Evolutionary conservation across 805 yeast genomes (phyloP).

Genomic region (Saccharomyces eubayanus): DNA sequence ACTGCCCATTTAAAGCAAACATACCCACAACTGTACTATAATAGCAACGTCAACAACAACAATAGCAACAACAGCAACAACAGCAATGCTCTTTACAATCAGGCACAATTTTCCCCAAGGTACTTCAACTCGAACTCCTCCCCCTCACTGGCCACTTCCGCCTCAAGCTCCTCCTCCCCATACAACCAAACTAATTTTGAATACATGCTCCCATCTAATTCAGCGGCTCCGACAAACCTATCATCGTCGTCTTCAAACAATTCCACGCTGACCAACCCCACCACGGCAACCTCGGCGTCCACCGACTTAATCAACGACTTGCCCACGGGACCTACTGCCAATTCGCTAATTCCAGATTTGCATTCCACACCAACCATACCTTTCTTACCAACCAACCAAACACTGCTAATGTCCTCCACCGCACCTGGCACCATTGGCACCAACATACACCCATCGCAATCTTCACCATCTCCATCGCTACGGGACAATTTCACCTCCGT

Average conservation of each 20-base stretch:
- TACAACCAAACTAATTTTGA: not conserved
- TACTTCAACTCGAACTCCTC: not conserved
- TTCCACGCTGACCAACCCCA: constrained; percentile 1
- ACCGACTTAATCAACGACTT: not conserved
- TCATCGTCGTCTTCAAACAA: constrained; percentile 4
- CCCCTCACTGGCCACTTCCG: not conserved
- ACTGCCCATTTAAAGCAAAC: constrained; percentile 19
- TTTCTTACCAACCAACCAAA: not conserved
- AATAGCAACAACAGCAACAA: constrained; percentile 4
- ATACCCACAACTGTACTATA: constrained; percentile 18
- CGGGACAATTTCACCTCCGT: constrained; percentile 1
- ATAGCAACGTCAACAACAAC: constrained; percentile 7
- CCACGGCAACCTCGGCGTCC: not conserved
- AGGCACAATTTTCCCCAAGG: not conserved
- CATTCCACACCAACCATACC: not conserved
- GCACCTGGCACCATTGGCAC: not conserved
- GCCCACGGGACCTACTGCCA: not conserved
- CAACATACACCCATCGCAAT: not conserved
- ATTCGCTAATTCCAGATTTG: not conserved
- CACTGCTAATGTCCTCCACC: not conserved
- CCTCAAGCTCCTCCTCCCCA: not conserved
- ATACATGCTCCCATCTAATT: not conserved
- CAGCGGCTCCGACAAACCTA: not conserved
- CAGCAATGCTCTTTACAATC: not conserved
- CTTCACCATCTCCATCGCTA: constrained; percentile 15